These are phyloP conservation scores for Populus nigra DNA, from an alignment of 345 rosid genomes.

Conservation along the genomic window DNA sequence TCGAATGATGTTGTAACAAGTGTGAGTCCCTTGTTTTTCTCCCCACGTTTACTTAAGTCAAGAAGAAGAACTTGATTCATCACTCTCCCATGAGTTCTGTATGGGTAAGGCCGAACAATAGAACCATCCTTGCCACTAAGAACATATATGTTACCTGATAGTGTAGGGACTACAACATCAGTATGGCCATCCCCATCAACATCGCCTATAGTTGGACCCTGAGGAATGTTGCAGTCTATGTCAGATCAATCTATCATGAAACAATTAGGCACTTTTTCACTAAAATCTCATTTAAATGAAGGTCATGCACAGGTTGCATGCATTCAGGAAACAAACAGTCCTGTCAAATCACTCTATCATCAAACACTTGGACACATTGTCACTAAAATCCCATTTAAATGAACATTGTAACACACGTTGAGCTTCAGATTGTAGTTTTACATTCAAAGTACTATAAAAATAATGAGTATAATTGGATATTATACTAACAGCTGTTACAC, in stretches of 20 bases:
- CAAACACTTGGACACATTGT: background rate
- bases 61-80: conserved; percentile 97
- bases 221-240: conserved; percentile 25
- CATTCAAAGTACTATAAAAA: background rate
- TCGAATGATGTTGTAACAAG: conserved; percentile 92
- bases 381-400: background rate
- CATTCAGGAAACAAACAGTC: background rate
- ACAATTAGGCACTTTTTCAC: background rate
- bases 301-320: background rate
- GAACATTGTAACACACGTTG: too few relatives aligned
- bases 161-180: conserved; percentile 86
- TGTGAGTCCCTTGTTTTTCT: conserved; percentile 82
- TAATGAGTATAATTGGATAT: background rate
- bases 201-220: conserved; percentile 94
- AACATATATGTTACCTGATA: conserved; percentile 88
- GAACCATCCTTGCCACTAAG: conserved; percentile 96
- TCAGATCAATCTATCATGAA: conserved; percentile 16
- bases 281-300: background rate
- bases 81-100: conserved; percentile 96
- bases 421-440: background rate
- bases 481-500: too few relatives aligned
- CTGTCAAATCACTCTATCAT: background rate
- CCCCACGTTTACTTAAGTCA: conserved; percentile 75
- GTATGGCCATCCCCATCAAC: conserved; percentile 97
- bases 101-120: conserved; percentile 82